A percentile compares a stretch with the other conserved stretches of the same genome.
These are phyloP conservation scores for Coriaria nepalensis DNA, from an alignment of 306 rosid species.

Conservation along the genomic window DNA sequence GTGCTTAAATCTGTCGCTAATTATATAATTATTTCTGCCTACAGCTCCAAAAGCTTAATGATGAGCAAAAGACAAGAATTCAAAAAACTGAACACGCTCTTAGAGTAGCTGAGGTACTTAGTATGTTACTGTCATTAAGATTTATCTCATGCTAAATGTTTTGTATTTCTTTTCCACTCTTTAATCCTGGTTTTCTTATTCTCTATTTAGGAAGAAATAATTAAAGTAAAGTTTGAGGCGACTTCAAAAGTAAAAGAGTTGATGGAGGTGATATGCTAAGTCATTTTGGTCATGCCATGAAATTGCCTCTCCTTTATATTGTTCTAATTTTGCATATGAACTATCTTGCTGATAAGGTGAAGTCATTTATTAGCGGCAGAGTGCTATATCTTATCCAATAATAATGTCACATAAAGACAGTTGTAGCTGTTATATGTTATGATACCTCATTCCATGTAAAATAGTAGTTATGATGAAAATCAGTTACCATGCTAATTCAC, in stretches of 20 bases:
- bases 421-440: neutral
- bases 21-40: conserved; percentile 7
- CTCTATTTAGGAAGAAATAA: conserved; percentile 65
- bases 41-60: conserved; percentile 57
- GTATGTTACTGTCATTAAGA: conserved; percentile 8
- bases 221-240: conserved; percentile 72
- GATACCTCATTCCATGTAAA: neutral
- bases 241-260: conserved; percentile 43
- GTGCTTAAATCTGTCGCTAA: neutral
- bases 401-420: neutral
- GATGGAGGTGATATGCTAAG: conserved; percentile 36
- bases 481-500: conserved; percentile 13
- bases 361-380: neutral
- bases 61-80: conserved; percentile 51
- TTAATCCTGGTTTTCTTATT: conserved; percentile 10
- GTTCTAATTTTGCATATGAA: neutral
- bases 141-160: conserved; percentile 4
- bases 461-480: too few species aligned
- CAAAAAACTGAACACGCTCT: conserved; percentile 64
- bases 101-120: conserved; percentile 72
- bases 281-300: conserved; percentile 6
- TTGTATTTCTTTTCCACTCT: neutral
- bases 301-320: neutral
- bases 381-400: neutral
- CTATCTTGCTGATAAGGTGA: neutral